Evolutionary conservation across 306 rosid species (phyloP).

Genomic region (Rosa rugosa): DNA sequence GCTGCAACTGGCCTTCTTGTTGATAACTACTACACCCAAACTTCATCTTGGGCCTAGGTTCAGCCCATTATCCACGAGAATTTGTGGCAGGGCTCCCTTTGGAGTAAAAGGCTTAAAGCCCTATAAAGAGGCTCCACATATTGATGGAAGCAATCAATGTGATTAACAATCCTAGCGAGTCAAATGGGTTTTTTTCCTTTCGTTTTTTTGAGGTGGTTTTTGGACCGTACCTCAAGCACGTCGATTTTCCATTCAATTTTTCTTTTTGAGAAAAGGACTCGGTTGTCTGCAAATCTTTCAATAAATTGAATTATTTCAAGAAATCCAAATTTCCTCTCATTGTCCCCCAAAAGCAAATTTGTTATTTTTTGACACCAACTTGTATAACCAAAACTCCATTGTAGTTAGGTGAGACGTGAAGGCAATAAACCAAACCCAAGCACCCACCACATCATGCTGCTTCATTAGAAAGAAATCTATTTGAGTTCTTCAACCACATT

Average conservation of each 20-base stretch:
- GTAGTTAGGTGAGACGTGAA: background rate
- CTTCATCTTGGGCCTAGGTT: background rate
- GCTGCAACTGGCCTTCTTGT: too few relatives aligned
- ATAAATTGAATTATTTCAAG: background rate
- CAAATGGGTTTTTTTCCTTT: too few relatives aligned
- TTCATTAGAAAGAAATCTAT: background rate
- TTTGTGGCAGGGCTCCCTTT: background rate
- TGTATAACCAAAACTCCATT: background rate
- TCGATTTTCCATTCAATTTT: background rate
- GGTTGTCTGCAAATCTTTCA: background rate
- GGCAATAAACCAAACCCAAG: background rate
- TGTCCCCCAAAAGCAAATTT: background rate
- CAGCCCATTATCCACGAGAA: background rate
- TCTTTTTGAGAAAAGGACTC: background rate
- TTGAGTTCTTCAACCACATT: background rate
- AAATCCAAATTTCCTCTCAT: background rate
- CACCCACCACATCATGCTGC: conserved; percentile 1
- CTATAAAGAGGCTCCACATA: background rate
- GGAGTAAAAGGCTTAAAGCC: background rate
- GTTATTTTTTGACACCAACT: background rate
- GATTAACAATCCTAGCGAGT: background rate
- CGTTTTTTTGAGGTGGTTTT: too few relatives aligned
- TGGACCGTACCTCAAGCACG: background rate
- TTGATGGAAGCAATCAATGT: background rate
- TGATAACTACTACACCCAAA: too few relatives aligned